Percentiles rank a stretch among this genome's conserved stretches.
These are phyloP conservation scores for Talaromyces adpressus DNA, from an alignment of 495 filamentous ascomycete genomes.

Conservation along the genomic window DNA sequence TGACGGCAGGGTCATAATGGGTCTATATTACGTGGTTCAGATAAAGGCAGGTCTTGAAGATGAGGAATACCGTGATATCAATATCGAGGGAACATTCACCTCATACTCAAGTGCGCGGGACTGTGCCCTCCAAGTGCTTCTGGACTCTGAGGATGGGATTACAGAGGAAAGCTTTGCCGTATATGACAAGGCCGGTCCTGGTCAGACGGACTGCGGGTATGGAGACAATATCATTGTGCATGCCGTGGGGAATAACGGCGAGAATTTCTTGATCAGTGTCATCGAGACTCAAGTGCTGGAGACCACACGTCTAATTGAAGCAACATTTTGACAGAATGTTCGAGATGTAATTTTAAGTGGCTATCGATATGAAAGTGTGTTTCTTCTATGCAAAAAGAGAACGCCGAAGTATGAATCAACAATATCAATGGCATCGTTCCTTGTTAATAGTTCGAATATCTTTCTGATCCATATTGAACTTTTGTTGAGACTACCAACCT, in stretches of 20 bases:
- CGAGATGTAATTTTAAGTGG: no score
- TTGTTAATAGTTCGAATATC: no score
- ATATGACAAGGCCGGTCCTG: slow-evolving; percentile 13
- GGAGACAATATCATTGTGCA: slow-evolving; percentile 19
- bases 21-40: slow-evolving; percentile 18
- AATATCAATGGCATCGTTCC: no score
- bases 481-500: no score
- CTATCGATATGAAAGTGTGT: no score
- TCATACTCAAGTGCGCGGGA: slow-evolving; percentile 11
- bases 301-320: slow-evolving; percentile 13
- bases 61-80: slow-evolving; percentile 11
- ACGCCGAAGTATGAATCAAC: no score
- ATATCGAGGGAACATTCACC: slow-evolving; percentile 12
- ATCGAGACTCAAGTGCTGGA: slow-evolving; percentile 12
- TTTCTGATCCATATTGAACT: no score
- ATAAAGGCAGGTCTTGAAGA: slow-evolving; percentile 11
- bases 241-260: slow-evolving; percentile 10
- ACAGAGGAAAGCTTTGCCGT: slow-evolving; percentile 12
- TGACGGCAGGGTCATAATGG: slow-evolving; percentile 10
- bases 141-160: slow-evolving; percentile 10
- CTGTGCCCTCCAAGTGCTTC: slow-evolving; percentile 10
- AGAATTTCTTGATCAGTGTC: slow-evolving; percentile 17
- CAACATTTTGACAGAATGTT: background rate
- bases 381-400: no score
- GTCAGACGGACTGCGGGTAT: slow-evolving; percentile 15